phyloP scores from a whole-genome alignment of 2,329 filamentous ascomycete genomes.

The Botrytis aclada region DNA sequence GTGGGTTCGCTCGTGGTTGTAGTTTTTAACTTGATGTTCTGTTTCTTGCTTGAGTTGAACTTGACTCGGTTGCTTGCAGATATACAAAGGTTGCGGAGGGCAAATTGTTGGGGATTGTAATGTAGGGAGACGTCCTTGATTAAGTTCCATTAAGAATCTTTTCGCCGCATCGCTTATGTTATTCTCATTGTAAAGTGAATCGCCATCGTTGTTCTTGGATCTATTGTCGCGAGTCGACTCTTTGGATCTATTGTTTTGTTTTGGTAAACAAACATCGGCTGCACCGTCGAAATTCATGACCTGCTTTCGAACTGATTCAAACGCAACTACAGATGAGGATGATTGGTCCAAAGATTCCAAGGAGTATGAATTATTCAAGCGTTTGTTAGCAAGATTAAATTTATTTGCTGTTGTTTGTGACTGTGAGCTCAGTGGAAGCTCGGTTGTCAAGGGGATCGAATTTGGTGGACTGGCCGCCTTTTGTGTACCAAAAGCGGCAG shows the following conservation, averaged over 20 bases:
- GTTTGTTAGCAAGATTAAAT: not conserved
- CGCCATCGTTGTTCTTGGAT: not conserved
- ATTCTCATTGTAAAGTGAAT: constrained; percentile 4
- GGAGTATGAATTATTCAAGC: not conserved
- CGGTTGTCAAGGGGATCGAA: constrained; percentile 5
- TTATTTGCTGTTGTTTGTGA: not conserved
- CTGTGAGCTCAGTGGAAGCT: not conserved
- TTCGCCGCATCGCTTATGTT: not conserved
- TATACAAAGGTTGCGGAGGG: constrained; percentile 25
- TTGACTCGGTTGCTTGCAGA: constrained; percentile 26
- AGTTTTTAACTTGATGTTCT: constrained; percentile 16
- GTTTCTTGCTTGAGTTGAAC: constrained; percentile 17
- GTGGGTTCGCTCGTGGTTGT: constrained; percentile 2
- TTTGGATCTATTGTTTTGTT: not conserved
- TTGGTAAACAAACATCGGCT: constrained; percentile 14
- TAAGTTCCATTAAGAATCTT: constrained; percentile 18
- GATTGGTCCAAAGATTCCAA: not conserved
- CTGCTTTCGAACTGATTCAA: not conserved
- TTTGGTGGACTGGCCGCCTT: not conserved
- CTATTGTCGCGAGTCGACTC: constrained; percentile 13
- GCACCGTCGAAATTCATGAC: constrained; percentile 13
- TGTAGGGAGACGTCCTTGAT: constrained; percentile 14
- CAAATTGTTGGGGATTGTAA: constrained; percentile 13
- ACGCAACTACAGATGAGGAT: not conserved
- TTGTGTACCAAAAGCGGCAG: not conserved